A percentile compares a stretch with the other conserved stretches of the same genome.
phyloP scores from a whole-genome alignment of 1,284 basidiomycete species.

The Puccinia triticina region DNA sequence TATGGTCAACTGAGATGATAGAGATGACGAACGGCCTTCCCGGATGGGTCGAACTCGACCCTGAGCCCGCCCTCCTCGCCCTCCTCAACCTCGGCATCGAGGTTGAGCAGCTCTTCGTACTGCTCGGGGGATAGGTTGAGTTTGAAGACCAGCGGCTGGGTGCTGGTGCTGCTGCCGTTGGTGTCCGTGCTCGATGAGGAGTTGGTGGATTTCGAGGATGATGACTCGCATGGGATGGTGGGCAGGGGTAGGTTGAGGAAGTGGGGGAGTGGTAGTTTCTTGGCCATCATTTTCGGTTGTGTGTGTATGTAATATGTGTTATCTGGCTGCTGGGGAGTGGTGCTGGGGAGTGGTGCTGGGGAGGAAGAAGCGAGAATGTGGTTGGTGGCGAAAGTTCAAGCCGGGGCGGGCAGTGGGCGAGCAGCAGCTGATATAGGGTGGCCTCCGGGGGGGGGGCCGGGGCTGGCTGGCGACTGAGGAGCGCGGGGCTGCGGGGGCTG shows the following conservation, averaged over 20 bases:
- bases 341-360: no score
- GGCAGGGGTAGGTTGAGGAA: constrained; percentile 49
- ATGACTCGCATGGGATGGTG: constrained; percentile 17
- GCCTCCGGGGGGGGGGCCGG: no score
- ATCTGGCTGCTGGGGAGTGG: no score
- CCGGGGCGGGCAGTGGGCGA: background rate
- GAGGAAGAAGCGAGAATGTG: background rate
- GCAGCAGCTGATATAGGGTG: no score
- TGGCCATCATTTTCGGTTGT: background rate
- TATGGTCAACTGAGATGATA: background rate
- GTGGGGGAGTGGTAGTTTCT: constrained; percentile 24
- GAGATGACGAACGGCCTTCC: constrained; percentile 40
- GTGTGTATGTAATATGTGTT: no score
- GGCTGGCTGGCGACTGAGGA: no score
- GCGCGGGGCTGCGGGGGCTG: no score
- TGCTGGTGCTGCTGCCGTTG: background rate
- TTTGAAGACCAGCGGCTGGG: constrained; percentile 46
- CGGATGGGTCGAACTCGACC: constrained; percentile 39
- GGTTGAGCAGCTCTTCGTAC: constrained; percentile 28
- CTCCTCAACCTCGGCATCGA: constrained; percentile 48
- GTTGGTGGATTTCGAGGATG: background rate
- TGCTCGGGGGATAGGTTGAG: constrained; percentile 43
- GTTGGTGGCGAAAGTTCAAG: background rate
- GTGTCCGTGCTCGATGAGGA: background rate
- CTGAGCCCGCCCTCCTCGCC: constrained; percentile 47